Evolutionary conservation across 208 protist species (phyloP).

Genomic region (Naegleria lovaniensis): DNA sequence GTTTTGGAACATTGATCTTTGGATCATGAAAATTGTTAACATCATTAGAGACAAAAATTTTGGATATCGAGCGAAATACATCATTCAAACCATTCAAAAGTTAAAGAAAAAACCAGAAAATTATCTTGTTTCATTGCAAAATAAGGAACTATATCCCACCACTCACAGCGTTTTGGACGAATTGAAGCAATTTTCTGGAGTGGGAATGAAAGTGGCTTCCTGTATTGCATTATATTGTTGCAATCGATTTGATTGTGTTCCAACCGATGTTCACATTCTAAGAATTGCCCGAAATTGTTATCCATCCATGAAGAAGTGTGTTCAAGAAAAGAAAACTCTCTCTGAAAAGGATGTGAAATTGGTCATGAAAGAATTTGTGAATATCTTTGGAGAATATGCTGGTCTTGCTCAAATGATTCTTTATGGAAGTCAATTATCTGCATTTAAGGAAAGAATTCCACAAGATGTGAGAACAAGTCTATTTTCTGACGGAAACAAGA

Average conservation of each 20-base stretch:
- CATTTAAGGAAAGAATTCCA: background rate
- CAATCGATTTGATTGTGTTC: conserved; percentile 16
- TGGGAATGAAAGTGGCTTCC: conserved; percentile 27
- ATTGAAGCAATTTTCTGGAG: conserved; percentile 17
- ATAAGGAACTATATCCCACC: background rate
- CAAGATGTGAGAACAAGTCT: background rate
- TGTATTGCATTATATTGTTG: conserved; percentile 22
- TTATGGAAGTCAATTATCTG: background rate
- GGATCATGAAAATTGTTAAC: no score
- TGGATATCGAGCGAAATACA: conserved; percentile 32
- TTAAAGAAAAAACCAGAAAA: background rate
- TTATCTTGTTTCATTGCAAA: background rate
- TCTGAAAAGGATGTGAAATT: background rate
- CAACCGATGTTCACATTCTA: conserved; percentile 21
- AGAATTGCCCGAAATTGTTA: background rate
- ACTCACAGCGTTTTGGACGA: background rate
- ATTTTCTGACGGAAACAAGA: background rate
- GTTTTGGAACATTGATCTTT: no score
- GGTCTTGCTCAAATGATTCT: background rate
- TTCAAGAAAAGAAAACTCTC: background rate
- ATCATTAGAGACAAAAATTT: background rate
- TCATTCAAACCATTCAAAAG: conserved; percentile 2
- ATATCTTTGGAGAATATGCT: conserved; percentile 17
- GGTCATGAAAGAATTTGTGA: background rate
- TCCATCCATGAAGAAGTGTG: background rate